Conservation (phyloP, 2,329 filamentous ascomycete species). For the Phyllosticta citrichinensis region DNA sequence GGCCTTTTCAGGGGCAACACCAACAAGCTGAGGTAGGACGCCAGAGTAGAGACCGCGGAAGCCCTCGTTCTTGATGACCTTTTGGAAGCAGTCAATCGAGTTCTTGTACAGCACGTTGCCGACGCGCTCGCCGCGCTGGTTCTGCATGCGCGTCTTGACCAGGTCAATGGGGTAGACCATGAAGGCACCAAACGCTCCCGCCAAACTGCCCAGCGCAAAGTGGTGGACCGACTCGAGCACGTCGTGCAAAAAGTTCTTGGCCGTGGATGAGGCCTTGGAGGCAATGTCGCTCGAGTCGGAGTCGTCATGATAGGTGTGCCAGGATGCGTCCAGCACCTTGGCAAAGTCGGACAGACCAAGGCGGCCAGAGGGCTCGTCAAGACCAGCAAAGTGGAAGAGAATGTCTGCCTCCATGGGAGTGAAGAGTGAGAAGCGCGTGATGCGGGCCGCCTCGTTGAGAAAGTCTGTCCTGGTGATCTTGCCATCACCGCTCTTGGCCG, state of each 20-base stretch:
- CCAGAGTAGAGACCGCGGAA: conserved; percentile 85
- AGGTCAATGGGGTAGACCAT: conserved; percentile 99
- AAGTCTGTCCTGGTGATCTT: conserved; percentile 94
- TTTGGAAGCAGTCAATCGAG: conserved; percentile 87
- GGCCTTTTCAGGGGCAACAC: conserved; percentile 97
- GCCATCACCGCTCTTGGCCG: conserved; percentile 71
- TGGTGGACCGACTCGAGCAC: conserved; percentile 75
- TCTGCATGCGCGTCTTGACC: conserved; percentile 97
- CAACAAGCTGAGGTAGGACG: conserved; percentile 87
- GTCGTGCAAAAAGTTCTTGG: conserved; percentile 50
- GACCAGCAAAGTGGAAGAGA: conserved; percentile 92
- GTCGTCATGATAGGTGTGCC: conserved; percentile 58
- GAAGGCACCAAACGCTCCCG: conserved; percentile 94
- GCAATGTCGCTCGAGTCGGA: conserved; percentile 34
- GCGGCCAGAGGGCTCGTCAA: conserved; percentile 80
- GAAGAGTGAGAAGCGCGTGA: conserved; percentile 90
- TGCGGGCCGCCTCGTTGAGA: conserved; percentile 80
- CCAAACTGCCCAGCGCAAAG: conserved; percentile 79
- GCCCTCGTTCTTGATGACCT: conserved; percentile 89
- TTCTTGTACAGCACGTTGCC: conserved; percentile 93
- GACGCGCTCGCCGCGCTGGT: conserved; percentile 74
- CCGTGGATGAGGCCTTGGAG: conserved; percentile 45
- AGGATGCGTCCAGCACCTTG: conserved; percentile 89
- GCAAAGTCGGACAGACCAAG: conserved; percentile 77
- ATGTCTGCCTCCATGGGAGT: conserved; percentile 99